phyloP scores from a whole-genome alignment of 2,329 filamentous ascomycete genomes.

The Clonostachys sp. region DNA sequence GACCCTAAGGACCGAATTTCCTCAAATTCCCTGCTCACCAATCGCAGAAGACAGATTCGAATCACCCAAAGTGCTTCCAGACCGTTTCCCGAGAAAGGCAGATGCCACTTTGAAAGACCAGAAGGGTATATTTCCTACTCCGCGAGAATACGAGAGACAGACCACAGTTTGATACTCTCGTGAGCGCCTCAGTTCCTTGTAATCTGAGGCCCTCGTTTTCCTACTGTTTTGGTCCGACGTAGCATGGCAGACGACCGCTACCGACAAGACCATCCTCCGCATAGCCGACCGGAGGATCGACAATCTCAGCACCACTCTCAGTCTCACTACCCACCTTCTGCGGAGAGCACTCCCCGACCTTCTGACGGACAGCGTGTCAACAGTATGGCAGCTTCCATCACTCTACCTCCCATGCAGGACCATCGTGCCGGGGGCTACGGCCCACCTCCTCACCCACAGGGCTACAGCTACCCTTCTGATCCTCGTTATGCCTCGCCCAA shows the following conservation, averaged over 20 bases:
- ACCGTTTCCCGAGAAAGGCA: no score
- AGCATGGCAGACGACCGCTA: constrained; percentile 33
- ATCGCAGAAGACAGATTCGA: no score
- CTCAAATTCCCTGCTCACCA: no score
- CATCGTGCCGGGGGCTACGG: constrained; percentile 27
- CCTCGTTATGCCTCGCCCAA: constrained; percentile 36
- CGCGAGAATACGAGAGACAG: no score
- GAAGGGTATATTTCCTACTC: no score
- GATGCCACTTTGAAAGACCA: no score
- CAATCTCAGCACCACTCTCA: constrained; percentile 18
- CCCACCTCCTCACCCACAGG: constrained; percentile 20
- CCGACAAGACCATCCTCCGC: constrained; percentile 28
- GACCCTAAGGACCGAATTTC: no score
- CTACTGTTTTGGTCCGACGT: constrained; percentile 8
- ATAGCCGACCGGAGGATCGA: constrained; percentile 28
- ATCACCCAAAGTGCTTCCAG: no score
- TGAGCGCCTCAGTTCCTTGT: no score
- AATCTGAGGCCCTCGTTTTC: no score
- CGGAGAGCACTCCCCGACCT: constrained; percentile 22
- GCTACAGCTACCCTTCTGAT: constrained; percentile 23
- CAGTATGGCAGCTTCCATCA: constrained; percentile 38
- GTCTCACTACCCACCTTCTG: constrained; percentile 22
- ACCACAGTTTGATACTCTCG: no score
- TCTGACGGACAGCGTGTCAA: constrained; percentile 22
- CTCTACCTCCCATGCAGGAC: constrained; percentile 46